Conservation (phyloP, 2,329 filamentous ascomycete species). For the Fusarium sororula region DNA sequence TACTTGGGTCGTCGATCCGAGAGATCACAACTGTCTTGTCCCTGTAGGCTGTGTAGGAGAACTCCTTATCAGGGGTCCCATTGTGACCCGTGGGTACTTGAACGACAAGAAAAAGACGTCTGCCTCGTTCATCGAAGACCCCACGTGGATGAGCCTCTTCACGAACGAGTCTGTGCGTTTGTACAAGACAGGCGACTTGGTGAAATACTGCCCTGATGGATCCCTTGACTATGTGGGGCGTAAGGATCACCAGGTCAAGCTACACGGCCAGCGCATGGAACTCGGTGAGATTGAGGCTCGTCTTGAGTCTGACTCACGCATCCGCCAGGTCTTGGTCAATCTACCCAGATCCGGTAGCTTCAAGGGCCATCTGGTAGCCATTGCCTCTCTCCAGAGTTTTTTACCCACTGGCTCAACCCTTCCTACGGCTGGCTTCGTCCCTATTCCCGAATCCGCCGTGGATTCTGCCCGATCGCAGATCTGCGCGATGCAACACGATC, state of each 20-base stretch:
- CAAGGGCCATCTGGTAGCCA: conserved; percentile 20
- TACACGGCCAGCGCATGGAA: conserved; percentile 62
- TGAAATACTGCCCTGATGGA: conserved; percentile 51
- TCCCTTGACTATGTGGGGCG: conserved; percentile 58
- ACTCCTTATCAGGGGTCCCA: conserved; percentile 32
- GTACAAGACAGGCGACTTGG: conserved; percentile 61
- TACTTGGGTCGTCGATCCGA: conserved; percentile 32
- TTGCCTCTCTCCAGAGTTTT: conserved; percentile 7
- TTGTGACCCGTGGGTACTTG: conserved; percentile 11
- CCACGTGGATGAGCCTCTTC: conserved; percentile 3
- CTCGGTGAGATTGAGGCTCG: conserved; percentile 54
- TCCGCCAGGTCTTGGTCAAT: conserved; percentile 55
- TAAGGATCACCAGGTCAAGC: conserved; percentile 50
- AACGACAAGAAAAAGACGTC: neutral
- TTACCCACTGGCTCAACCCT: neutral
- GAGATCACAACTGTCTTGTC: conserved; percentile 24
- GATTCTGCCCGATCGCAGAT: neutral
- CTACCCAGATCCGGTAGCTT: conserved; percentile 43
- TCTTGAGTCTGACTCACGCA: conserved; percentile 62
- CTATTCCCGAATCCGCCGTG: neutral
- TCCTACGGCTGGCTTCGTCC: neutral
- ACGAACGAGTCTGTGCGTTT: neutral
- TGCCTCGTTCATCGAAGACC: neutral
- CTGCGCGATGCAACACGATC: neutral
- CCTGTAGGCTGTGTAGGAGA: conserved; percentile 33